Evolutionary conservation across 768 basidiomycete species (phyloP), one percentile per base, ranked within the genome.

Genomic region (Botryobasidium botryosum): DNA sequence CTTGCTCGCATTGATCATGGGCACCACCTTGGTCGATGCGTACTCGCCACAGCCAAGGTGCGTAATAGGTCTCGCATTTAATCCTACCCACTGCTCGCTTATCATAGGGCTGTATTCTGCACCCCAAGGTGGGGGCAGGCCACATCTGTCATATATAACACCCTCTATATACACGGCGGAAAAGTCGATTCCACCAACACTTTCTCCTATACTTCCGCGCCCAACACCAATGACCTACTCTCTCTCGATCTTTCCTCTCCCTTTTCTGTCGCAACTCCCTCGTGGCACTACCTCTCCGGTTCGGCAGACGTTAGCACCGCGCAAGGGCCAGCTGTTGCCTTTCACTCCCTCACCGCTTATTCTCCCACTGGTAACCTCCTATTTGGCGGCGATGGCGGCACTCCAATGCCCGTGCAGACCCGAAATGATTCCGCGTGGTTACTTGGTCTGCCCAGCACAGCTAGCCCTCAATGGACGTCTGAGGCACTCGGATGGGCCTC

Each of bases 91-190:
- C n/a, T n/a, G n/a, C n/a, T n/a, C n/a, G n/a, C n/a, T n/a, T n/a
- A n/a, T n/a, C n/a, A n/a, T n/a, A n/a, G n/a, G n/a, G n/a, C n/a
- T n/a, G n/a, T n/a, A n/a, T n/a, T n/a, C n/a, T n/a, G n/a, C n/a
- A n/a, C n/a, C n/a, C n/a, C 37, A 25, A 90, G 88, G 66, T 92
- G 88, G 88, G 88, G 78, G 24, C 84, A 86, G 51, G 80, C 82
- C 4, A 62, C 65, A 1, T 69, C 74, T 17, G 54, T 79, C 35
- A 57, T 79, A 20, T 64, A 70, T 53, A 67, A 73, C 50, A 65
- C 66, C 8, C 64, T 91, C 35, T 75, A 75, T 56, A 62, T 90
- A 33, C 76, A 82, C 47, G 88, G 87, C 29, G 88, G 88, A 39
- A 76, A 84, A 57, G 78, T 75, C 32, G 83, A 87, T 59, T 65